Evolutionary conservation across 169 alveolate genomes (phyloP).

Genomic region (Eimeria falciformis): DNA sequence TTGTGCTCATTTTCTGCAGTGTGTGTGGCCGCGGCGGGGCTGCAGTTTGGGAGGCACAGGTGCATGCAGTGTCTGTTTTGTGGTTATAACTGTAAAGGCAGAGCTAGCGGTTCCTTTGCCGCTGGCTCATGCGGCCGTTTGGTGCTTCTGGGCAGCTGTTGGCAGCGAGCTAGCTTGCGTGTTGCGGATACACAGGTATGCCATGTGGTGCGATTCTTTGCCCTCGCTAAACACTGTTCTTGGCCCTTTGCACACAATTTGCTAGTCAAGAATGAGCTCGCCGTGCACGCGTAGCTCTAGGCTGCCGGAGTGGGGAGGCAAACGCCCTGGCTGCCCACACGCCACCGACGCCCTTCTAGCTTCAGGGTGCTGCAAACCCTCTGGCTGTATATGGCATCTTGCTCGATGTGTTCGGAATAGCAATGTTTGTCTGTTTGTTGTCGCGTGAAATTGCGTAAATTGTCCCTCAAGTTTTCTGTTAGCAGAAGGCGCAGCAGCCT

Average conservation of each 20-base stretch:
- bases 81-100: background rate
- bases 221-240: background rate
- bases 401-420: background rate
- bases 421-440: background rate
- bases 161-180: no score
- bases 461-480: no score
- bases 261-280: no score
- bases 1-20: background rate
- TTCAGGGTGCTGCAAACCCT: no score
- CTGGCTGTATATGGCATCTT: background rate
- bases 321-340: background rate
- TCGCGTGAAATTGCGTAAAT: no score
- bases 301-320: background rate
- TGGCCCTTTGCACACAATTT: background rate
- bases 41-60: background rate
- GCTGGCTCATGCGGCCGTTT: background rate
- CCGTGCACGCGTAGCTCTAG: background rate
- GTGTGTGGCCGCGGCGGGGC: background rate
- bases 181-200: background rate
- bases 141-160: background rate
- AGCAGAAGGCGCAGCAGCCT: no score
- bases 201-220: background rate
- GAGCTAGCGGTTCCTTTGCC: no score
- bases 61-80: background rate
- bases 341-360: background rate